Conservation (phyloP, 1,284 basidiomycete genomes). For the Rhodotorula sp. region DNA sequence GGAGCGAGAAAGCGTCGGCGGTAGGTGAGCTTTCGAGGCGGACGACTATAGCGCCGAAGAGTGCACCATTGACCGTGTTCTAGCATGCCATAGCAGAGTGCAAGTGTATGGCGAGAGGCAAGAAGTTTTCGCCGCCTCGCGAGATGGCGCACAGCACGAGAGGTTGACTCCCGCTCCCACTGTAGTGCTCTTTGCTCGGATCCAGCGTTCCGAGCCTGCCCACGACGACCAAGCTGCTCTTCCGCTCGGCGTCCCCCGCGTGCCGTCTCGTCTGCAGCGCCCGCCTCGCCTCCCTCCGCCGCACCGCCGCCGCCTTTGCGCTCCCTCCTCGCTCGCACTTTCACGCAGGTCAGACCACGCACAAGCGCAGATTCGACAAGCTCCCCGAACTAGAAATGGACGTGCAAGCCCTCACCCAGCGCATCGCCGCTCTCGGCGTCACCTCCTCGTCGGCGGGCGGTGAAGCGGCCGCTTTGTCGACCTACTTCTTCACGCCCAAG, state of each 20-base stretch:
- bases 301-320: neutral
- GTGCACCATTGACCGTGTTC: too few species aligned
- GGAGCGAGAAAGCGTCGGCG: too few species aligned
- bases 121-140: too few species aligned
- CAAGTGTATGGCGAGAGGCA: too few species aligned
- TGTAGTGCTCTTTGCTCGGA: too few species aligned
- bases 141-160: too few species aligned
- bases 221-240: slow-evolving; percentile 5
- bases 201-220: neutral
- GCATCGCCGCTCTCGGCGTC: slow-evolving; percentile 27
- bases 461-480: neutral
- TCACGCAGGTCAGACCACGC: neutral
- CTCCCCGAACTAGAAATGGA: slow-evolving; percentile 30
- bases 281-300: neutral
- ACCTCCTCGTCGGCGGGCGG: neutral
- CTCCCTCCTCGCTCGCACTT: neutral
- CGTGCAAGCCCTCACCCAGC: slow-evolving; percentile 21
- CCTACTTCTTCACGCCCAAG: slow-evolving; percentile 45
- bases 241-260: slow-evolving; percentile 2
- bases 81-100: too few species aligned
- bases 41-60: too few species aligned
- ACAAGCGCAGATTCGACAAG: slow-evolving; percentile 20
- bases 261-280: neutral
- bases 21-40: too few species aligned
- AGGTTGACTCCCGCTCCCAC: too few species aligned